Base-by-base conservation (phyloP, 2,329 filamentous ascomycete species). In the Aspergillus costaricaensis region DNA sequence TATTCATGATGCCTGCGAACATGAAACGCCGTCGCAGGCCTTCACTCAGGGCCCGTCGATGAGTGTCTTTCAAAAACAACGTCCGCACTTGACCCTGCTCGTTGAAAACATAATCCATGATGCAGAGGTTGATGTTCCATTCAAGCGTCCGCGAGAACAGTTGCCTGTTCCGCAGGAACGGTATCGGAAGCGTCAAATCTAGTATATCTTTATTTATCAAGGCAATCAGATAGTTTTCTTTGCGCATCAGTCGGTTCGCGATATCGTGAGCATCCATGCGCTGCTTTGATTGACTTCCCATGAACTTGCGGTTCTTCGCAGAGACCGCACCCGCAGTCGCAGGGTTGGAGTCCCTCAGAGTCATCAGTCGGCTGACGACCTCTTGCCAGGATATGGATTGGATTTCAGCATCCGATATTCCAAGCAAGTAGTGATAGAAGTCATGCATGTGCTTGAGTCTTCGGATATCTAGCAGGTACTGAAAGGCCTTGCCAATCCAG, bases 161-260 rank as follows among this genome's bases (percentile, higher is more conserved):
- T 65, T 94, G 91, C 21, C 90, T 86, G 47, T 88, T 88, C 41
- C 88, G 85, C 2, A 97, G 71, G 64, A 97, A 93, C 0, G 95
- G 95, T 2, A 99, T 77, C 2, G 92, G 91, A 2, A 97, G 83
- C 0, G 91, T 92, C 49, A 98, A 81, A 72, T 99, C 89, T 44
- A 99, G 78, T 39, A 98, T 86, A 62, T 98, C 95, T 76, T 99
- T 98, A 81, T 99, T 99, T 79, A 98, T 92, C 70, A 99, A 83
- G 4, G 95, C 95, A 69, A 99, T 97, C 64, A 97, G 85, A 70
- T 97, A 99, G 71, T 99, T 99, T 64, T 97, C 94, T 71, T 91
- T 90, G 61, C 95, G 89, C 95, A 99, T 98, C 49, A 99, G 79
- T 32, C 95, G 87, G 72, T 98, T 99, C 6, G 95, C 95, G 74